A percentile compares a stretch with the other conserved stretches of the same genome.
These are phyloP conservation scores for Populus hybrid DNA, from an alignment of 441 rosid species.

Conservation along the genomic window DNA sequence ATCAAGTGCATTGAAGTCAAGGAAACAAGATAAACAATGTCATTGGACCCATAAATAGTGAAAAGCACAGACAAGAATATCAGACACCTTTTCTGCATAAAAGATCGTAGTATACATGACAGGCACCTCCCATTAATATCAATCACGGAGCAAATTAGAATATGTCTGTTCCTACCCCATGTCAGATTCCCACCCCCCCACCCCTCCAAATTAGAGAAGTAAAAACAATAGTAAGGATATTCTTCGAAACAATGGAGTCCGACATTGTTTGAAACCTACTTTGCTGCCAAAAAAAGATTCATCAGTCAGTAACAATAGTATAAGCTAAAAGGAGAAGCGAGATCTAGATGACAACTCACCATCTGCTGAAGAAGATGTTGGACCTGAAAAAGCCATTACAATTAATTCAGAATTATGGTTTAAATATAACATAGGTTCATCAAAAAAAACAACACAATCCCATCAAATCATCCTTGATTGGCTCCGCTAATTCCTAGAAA, in stretches of 20 bases:
- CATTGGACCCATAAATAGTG: not conserved
- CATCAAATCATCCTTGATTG: not conserved
- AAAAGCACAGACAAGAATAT: not conserved
- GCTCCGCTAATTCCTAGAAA: too few species aligned
- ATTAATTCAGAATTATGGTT: conserved; percentile 4
- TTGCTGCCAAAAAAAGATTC: conserved; percentile 42
- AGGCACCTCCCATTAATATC: not conserved
- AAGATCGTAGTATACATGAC: not conserved
- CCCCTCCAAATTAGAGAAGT: not conserved
- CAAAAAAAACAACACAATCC: not conserved
- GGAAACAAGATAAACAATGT: conserved; percentile 21
- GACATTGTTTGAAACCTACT: conserved; percentile 77
- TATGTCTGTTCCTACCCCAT: not conserved
- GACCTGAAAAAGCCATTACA: conserved; percentile 43
- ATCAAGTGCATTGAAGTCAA: conserved; percentile 60
- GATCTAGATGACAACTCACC: conserved; percentile 40
- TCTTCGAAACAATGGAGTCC: conserved; percentile 56
- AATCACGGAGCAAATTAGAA: not conserved
- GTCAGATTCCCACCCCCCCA: not conserved
- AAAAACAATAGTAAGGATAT: conserved; percentile 42
- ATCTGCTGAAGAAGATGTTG: conserved; percentile 76
- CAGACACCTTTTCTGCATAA: not conserved
- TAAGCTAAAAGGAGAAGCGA: not conserved
- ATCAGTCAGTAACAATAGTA: conserved; percentile 16
- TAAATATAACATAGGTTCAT: not conserved